Evolutionary conservation across 768 basidiomycete species (phyloP), one percentile per base, ranked within the genome.

Genomic region (Zangia roseola): DNA sequence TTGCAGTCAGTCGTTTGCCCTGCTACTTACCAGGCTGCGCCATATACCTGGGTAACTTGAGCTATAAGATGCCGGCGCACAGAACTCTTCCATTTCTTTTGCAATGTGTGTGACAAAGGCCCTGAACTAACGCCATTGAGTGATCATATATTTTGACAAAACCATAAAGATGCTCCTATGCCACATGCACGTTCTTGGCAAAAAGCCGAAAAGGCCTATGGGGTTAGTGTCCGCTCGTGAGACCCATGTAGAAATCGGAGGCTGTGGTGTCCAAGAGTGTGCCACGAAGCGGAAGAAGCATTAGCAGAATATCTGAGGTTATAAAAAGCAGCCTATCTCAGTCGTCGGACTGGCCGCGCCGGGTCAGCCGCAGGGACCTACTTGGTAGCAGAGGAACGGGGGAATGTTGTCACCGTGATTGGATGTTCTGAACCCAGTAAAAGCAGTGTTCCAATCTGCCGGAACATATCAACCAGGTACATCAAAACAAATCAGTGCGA

Each of bases 201-300:
- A 37, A 19, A 17, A 30, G 19, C 37, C 25, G 36, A 37, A 48
- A 41, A 19, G 23, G 38, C 21, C 37, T 33, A 43, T 35, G 45
- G 21, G 37, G 41, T 42, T 48, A 42, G 40, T 16, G 50, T 37
- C 28, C 35, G 13, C 21, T 25, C 47, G 20, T n/a, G 35, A 17
- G 28, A 37, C 45, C 36, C 33, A 57, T 45, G 19, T 14, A 38
- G 57, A 17, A 17, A 46, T 42, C 20, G n/a, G 44, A 50, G 53
- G 62, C 62, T 65, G 63, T 65, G 62, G 21, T 53, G 31, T 63
- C 60, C 63, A 6, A 55, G 63, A 55, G 63, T 13, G 63, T 63
- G 62, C 62, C 62, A 63, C 62, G 53, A 63, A 60, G 62, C 52
- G 50, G 47, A 41, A 42, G 55, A 63, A 43, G 63, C 63, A 37